Percentiles rank a stretch among this genome's conserved stretches.
These are phyloP conservation scores for Volutella citrinella DNA, from an alignment of 2,329 filamentous ascomycete species.

Conservation along the genomic window DNA sequence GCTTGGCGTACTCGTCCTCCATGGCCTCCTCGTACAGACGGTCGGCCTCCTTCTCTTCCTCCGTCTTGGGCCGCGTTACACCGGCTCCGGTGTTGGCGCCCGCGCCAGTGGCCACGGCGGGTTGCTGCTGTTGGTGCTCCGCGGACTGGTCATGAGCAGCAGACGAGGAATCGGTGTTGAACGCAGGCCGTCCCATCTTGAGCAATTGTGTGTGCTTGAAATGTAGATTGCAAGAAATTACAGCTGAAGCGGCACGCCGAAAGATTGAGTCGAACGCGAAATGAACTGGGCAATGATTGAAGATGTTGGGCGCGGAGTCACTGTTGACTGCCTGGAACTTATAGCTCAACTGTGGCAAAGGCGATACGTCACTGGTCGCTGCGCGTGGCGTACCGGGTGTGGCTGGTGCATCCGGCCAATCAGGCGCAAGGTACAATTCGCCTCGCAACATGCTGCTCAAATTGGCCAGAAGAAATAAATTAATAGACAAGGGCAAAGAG, in stretches of 20 bases:
- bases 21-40: slow-evolving; percentile 49
- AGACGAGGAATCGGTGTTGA: slow-evolving; percentile 8
- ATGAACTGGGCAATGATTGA: no score
- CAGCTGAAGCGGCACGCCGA: no score
- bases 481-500: no score
- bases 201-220: no score
- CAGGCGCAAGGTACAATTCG: no score
- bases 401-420: slow-evolving; percentile 15
- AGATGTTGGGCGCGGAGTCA: no score
- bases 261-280: no score
- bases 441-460: no score
- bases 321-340: no score
- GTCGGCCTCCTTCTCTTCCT: slow-evolving; percentile 48
- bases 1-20: slow-evolving; percentile 55
- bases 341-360: slow-evolving; percentile 25
- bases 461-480: no score
- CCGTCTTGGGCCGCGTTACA: slow-evolving; percentile 44
- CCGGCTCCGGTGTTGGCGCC: slow-evolving; percentile 50
- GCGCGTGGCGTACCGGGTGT: no score
- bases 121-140: slow-evolving; percentile 12
- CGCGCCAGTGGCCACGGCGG: slow-evolving; percentile 35
- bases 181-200: slow-evolving; percentile 29
- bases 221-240: no score
- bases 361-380: slow-evolving; percentile 20
- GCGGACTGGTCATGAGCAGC: slow-evolving; percentile 9